These are phyloP conservation scores for Auriculariales sp. DNA, from an alignment of 768 basidiomycete species.

Conservation along the genomic window DNA sequence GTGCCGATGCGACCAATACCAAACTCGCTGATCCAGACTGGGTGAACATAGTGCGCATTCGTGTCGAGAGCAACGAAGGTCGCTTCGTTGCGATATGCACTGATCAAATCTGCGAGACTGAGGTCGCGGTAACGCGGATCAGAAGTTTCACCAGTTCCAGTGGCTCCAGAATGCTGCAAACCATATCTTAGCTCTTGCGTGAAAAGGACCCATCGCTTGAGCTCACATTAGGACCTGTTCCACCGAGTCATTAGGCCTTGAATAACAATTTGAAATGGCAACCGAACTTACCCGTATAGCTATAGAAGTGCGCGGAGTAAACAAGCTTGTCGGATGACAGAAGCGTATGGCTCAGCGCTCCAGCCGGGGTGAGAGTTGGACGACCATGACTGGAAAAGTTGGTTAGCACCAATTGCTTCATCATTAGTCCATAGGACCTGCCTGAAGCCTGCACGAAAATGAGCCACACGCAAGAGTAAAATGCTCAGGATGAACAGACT, in stretches of 20 bases:
- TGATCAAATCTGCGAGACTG: neutral
- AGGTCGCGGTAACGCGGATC: slow-evolving; percentile 6
- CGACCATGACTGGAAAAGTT: neutral
- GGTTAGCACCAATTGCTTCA: no score
- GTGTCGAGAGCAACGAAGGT: slow-evolving; percentile 1
- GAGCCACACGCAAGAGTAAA: no score
- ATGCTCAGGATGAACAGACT: no score
- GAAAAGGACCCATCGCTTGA: no score
- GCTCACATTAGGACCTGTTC: no score
- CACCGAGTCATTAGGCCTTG: no score
- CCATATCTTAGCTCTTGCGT: no score
- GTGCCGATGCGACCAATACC: no score
- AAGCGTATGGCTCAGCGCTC: slow-evolving; percentile 3
- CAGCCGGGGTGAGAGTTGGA: slow-evolving; percentile 1
- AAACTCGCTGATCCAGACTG: slow-evolving; percentile 5
- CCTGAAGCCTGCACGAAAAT: no score
- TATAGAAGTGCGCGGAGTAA: slow-evolving; percentile 6
- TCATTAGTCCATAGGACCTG: no score
- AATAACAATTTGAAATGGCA: no score
- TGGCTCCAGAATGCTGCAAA: slow-evolving; percentile 3
- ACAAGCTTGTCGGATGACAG: slow-evolving; percentile 5
- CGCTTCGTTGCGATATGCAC: neutral
- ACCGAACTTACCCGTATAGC: no score
- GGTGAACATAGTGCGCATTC: neutral
- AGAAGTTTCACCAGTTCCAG: slow-evolving; percentile 2